These are phyloP conservation scores for Neophaeococcomyces aloes DNA, from an alignment of 2,329 filamentous ascomycete genomes.

Conservation along the genomic window DNA sequence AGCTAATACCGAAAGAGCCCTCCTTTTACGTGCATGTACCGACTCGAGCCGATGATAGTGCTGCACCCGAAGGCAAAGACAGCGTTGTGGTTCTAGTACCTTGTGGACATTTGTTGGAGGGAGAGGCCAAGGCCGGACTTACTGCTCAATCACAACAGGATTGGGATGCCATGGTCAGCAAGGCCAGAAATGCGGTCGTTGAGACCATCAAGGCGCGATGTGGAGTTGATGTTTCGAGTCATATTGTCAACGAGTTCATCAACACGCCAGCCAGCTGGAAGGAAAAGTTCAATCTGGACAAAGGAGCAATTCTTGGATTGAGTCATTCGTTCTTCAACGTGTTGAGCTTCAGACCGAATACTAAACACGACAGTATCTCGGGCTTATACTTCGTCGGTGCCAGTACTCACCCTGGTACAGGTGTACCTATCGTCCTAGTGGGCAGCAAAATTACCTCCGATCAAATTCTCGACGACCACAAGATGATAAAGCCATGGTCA, in stretches of 20 bases:
- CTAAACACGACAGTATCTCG: slow-evolving; percentile 23
- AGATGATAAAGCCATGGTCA: slow-evolving; percentile 33
- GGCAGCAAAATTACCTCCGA: slow-evolving; percentile 54
- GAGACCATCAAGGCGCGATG: slow-evolving; percentile 51
- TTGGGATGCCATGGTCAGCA: slow-evolving; percentile 50
- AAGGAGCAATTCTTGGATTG: slow-evolving; percentile 62
- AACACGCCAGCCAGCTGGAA: slow-evolving; percentile 60
- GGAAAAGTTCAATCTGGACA: slow-evolving; percentile 60
- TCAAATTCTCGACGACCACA: slow-evolving; percentile 38
- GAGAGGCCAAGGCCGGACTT: slow-evolving; percentile 22
- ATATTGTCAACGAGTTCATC: slow-evolving; percentile 51
- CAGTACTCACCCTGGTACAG: slow-evolving; percentile 64
- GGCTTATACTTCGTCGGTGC: slow-evolving; percentile 62
- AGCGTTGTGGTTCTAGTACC: slow-evolving; percentile 60
- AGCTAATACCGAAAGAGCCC: slow-evolving; percentile 56
- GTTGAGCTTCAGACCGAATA: slow-evolving; percentile 26
- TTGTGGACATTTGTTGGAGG: slow-evolving; percentile 52
- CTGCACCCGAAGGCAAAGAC: slow-evolving; percentile 56
- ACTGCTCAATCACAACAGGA: slow-evolving; percentile 36
- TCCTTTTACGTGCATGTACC: slow-evolving; percentile 72
- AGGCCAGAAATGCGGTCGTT: slow-evolving; percentile 52
- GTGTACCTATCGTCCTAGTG: slow-evolving; percentile 62
- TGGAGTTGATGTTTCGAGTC: slow-evolving; percentile 39
- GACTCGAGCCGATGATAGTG: slow-evolving; percentile 55
- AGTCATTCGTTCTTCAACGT: slow-evolving; percentile 57